A percentile compares a stretch with the other conserved stretches of the same genome.
These are phyloP conservation scores for Daldinia sp. DNA, from an alignment of 2,329 filamentous ascomycete species.

Conservation along the genomic window DNA sequence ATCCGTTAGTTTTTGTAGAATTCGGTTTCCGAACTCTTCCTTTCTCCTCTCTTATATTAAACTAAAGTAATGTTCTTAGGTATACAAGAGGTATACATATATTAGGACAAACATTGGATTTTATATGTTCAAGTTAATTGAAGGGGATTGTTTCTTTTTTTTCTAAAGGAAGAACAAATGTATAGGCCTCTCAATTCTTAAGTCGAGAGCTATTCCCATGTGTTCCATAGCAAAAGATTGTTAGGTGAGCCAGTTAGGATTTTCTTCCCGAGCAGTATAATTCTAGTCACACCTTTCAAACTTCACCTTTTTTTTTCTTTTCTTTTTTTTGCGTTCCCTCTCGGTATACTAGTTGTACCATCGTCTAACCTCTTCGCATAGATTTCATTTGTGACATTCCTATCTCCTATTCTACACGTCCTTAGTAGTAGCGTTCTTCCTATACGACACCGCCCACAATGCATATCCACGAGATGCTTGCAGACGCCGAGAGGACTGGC, in stretches of 20 bases:
- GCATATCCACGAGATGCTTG: slow-evolving; percentile 95
- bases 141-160: slow-evolving; percentile 16
- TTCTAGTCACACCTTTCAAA: background rate
- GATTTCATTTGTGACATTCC: slow-evolving; percentile 25
- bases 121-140: slow-evolving; percentile 9
- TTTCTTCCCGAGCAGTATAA: background rate
- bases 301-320: background rate
- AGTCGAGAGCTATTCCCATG: slow-evolving; percentile 14
- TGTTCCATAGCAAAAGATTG: slow-evolving; percentile 20
- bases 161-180: slow-evolving; percentile 3
- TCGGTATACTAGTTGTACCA: no score
- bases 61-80: background rate
- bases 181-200: slow-evolving; percentile 14
- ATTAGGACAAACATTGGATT: background rate
- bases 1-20: slow-evolving; percentile 25
- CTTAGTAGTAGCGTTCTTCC: slow-evolving; percentile 1
- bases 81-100: background rate
- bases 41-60: slow-evolving; percentile 14
- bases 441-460: slow-evolving; percentile 63
- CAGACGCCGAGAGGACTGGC: slow-evolving; percentile 78
- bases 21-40: slow-evolving; percentile 28
- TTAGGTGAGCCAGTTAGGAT: slow-evolving; percentile 26
- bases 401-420: slow-evolving; percentile 1
- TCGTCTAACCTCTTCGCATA: slow-evolving; percentile 12
- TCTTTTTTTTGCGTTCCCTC: background rate